Conservation (phyloP, 148 eudicot species). For the Dysphania ambrosioides region DNA sequence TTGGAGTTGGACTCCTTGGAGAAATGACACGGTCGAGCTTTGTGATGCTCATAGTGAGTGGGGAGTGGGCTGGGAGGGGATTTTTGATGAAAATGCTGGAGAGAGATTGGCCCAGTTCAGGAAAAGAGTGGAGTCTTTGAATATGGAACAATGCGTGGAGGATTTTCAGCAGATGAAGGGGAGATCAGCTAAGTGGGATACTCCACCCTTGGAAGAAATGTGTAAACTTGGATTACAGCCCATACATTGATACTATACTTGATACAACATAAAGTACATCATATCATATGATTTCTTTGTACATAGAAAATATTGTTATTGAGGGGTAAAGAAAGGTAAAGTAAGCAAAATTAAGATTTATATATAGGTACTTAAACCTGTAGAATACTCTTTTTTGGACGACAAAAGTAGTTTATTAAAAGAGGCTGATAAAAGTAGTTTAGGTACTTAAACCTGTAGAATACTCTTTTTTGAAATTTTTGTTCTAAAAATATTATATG, state of each 20-base stretch:
- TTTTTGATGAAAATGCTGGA: constrained; percentile 54
- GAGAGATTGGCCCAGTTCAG: constrained; percentile 40
- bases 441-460: background rate
- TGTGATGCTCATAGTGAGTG: constrained; percentile 70
- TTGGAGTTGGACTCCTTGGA: constrained; percentile 88
- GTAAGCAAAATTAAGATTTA: background rate
- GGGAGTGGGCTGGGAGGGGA: constrained; percentile 72
- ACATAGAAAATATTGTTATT: background rate
- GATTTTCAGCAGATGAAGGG: constrained; percentile 56
- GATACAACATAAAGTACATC: background rate
- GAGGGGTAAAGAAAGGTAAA: background rate
- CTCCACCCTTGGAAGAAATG: constrained; percentile 46
- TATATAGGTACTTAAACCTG: background rate
- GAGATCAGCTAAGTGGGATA: constrained; percentile 51
- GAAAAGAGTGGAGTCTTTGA: constrained; percentile 40
- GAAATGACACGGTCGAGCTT: constrained; percentile 42
- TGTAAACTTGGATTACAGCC: constrained; percentile 57
- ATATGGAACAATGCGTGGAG: constrained; percentile 45
- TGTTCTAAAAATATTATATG: no score
- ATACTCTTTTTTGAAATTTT: background rate
- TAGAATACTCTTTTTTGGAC: background rate
- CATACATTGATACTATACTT: background rate
- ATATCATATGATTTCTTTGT: constrained; percentile 17
- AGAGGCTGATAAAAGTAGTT: no score
- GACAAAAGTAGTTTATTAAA: background rate